Evolutionary conservation across 345 rosid genomes (phyloP).

Genomic region (Ceriops zippeliana): DNA sequence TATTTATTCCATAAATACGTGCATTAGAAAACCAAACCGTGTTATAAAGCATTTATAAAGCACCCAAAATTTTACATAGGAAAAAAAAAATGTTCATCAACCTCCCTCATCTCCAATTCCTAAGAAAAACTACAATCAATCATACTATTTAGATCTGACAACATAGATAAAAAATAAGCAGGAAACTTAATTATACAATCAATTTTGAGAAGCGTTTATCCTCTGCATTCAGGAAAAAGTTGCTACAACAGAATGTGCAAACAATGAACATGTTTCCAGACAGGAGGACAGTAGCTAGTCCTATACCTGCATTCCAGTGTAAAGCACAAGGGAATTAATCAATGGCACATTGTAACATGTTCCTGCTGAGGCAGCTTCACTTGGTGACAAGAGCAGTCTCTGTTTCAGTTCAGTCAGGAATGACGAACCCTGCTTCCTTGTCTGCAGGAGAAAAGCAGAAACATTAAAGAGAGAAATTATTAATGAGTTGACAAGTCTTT

Average conservation of each 20-base stretch:
- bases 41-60: not conserved
- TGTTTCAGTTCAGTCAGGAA: constrained; percentile 80
- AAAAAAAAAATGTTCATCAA: too few relatives aligned
- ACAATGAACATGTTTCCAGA: not conserved
- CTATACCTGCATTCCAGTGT: constrained; percentile 96
- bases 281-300: not conserved
- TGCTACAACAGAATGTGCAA: too few relatives aligned
- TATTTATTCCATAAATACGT: not conserved
- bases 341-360: constrained; percentile 83
- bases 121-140: too few relatives aligned
- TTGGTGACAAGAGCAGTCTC: constrained; percentile 63
- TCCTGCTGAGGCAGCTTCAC: constrained; percentile 82
- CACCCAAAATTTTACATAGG: too few relatives aligned
- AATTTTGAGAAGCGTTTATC: too few relatives aligned
- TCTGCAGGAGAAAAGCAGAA: constrained; percentile 36
- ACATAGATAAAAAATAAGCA: too few relatives aligned
- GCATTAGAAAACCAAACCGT: not conserved
- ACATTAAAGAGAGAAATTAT: not conserved
- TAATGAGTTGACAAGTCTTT: not conserved
- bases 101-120: too few relatives aligned
- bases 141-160: too few relatives aligned
- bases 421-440: constrained; percentile 65
- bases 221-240: too few relatives aligned
- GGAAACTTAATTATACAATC: too few relatives aligned
- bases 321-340: constrained; percentile 94